Evolutionary conservation across 352 stramenopile genomes (phyloP).

Genomic region (Pythium rhizo-oryzae): DNA sequence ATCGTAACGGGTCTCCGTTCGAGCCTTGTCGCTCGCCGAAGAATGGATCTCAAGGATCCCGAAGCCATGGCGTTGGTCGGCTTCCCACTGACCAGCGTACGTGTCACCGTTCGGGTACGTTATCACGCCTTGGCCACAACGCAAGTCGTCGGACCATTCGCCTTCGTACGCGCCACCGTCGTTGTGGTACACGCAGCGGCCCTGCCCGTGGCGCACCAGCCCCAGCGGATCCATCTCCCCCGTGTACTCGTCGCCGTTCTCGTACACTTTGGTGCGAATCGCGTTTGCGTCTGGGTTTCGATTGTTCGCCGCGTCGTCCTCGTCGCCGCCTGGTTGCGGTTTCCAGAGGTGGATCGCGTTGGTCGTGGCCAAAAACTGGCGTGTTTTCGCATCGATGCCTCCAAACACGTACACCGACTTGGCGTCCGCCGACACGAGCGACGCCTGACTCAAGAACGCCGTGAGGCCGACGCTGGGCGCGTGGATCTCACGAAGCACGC

Average conservation of each 20-base stretch:
- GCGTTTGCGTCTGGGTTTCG: constrained; percentile 36
- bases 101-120: constrained; percentile 47
- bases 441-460: constrained; percentile 55
- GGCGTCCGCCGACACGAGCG: constrained; percentile 34
- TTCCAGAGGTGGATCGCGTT: constrained; percentile 66
- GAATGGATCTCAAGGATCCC: constrained; percentile 44
- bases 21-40: not conserved
- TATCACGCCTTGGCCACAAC: constrained; percentile 57
- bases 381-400: constrained; percentile 34
- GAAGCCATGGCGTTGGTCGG: constrained; percentile 48
- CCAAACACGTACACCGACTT: constrained; percentile 69
- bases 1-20: constrained; percentile 55
- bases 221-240: constrained; percentile 51
- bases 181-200: constrained; percentile 57
- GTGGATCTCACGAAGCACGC: constrained; percentile 33
- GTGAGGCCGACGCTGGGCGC: constrained; percentile 37
- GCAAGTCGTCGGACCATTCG: constrained; percentile 56
- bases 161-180: constrained; percentile 71
- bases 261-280: constrained; percentile 50
- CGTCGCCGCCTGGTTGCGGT: constrained; percentile 35
- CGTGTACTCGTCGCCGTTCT: constrained; percentile 73
- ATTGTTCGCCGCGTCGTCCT: constrained; percentile 22
- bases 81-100: constrained; percentile 59
- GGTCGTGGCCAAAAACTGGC: constrained; percentile 41
- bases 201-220: constrained; percentile 50